Percentiles rank a stretch among this genome's conserved stretches.
phyloP scores from a whole-genome alignment of 192 early-diverging fungal species.

The Lobosporangium transversale region DNA sequence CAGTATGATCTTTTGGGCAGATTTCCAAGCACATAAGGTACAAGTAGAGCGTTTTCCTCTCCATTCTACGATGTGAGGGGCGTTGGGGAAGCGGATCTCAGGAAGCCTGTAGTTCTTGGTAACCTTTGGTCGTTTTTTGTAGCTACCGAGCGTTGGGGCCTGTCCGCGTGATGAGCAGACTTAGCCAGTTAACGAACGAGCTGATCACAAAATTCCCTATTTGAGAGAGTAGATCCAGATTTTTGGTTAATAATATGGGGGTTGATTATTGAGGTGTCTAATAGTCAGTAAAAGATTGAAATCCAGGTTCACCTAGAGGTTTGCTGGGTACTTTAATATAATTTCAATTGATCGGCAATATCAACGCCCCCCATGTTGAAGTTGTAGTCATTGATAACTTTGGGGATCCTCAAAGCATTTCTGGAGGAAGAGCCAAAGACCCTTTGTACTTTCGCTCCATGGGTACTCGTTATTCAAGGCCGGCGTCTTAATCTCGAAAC shows the following conservation, averaged over 20 bases:
- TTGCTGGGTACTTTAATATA: conserved; percentile 29
- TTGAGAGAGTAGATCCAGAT: conserved; percentile 7
- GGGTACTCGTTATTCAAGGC: conserved; percentile 25
- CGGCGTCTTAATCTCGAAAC: conserved; percentile 2
- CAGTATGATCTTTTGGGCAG: conserved; percentile 1
- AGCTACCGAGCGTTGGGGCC: neutral
- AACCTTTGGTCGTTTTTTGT: conserved; percentile 9
- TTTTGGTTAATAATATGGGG: conserved; percentile 3
- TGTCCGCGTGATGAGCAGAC: conserved; percentile 6
- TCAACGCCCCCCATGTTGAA: conserved; percentile 34
- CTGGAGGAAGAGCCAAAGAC: conserved; percentile 20
- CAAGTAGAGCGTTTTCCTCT: neutral
- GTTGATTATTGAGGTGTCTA: conserved; percentile 29
- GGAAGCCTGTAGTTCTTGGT: conserved; percentile 5
- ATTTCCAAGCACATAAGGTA: conserved; percentile 2
- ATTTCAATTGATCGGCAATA: conserved; percentile 33
- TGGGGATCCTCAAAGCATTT: conserved; percentile 24
- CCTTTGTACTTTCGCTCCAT: conserved; percentile 11
- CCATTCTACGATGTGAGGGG: neutral
- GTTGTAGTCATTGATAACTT: conserved; percentile 33
- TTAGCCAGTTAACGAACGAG: conserved; percentile 13
- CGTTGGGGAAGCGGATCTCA: neutral
- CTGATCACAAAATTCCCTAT: conserved; percentile 12
- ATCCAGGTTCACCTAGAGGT: conserved; percentile 30
- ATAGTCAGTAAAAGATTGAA: conserved; percentile 37